phyloP scores from a whole-genome alignment of 495 filamentous ascomycete genomes.

The Aspergillus steynii region DNA sequence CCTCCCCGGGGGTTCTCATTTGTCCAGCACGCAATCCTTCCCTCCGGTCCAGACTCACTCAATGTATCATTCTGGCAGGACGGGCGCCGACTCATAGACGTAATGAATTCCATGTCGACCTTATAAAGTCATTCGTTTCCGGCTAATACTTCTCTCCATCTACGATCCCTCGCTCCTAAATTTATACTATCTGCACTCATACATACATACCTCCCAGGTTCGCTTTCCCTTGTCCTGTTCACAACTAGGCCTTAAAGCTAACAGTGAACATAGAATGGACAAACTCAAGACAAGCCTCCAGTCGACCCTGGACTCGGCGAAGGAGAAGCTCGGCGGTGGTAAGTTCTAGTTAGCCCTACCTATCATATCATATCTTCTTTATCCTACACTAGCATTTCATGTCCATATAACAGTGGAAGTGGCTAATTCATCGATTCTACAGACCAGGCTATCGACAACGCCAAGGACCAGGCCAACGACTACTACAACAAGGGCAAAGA shows the following conservation, averaged over 20 bases:
- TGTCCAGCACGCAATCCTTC: no score
- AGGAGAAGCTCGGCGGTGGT: constrained; percentile 6
- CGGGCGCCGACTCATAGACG: no score
- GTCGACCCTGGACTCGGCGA: not conserved
- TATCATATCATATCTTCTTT: no score
- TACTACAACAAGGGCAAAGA: constrained; percentile 8
- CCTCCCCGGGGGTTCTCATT: no score
- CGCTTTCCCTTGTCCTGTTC: not conserved
- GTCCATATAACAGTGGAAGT: no score
- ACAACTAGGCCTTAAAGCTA: not conserved
- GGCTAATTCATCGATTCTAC: not conserved
- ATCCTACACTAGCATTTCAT: no score
- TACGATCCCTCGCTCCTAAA: no score
- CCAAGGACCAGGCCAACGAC: not conserved
- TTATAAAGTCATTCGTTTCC: no score
- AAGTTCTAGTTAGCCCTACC: not conserved
- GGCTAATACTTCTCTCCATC: no score
- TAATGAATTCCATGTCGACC: no score
- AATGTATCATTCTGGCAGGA: no score
- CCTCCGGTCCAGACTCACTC: no score
- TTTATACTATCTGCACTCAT: not conserved
- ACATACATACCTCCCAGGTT: not conserved
- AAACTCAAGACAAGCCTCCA: constrained; percentile 7
- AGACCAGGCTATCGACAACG: not conserved
- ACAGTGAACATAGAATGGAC: constrained; percentile 4